These are phyloP conservation scores for Chimonanthus praecox DNA, from an alignment of 164 flowering plant genomes.

Conservation along the genomic window DNA sequence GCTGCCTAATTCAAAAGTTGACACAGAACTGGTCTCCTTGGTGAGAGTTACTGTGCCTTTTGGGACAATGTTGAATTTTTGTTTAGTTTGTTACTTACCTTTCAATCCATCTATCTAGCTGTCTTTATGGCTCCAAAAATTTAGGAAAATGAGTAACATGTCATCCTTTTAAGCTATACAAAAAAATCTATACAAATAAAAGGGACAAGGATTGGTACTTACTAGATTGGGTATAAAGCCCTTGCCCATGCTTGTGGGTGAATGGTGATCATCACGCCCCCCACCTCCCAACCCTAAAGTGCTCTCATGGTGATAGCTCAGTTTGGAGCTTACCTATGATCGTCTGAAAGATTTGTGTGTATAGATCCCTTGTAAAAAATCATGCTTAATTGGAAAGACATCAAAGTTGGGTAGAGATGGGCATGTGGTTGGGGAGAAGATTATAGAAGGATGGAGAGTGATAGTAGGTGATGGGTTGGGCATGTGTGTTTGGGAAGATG, in stretches of 20 bases:
- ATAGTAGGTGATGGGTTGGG: too few relatives aligned
- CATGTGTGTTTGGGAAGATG: too few relatives aligned
- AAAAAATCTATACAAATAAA: background rate
- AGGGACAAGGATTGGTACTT: background rate
- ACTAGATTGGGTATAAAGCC: background rate
- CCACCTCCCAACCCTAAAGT: too few relatives aligned
- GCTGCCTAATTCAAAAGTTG: background rate
- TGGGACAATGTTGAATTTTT: background rate
- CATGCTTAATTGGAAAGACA: too few relatives aligned
- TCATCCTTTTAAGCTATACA: background rate
- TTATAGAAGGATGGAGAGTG: too few relatives aligned
- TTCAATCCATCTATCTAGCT: background rate
- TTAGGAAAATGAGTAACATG: background rate
- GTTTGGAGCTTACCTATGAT: too few relatives aligned
- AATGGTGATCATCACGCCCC: too few relatives aligned
- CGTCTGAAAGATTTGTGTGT: too few relatives aligned
- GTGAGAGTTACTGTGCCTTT: background rate
- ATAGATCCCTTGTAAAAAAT: too few relatives aligned
- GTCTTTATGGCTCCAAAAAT: background rate
- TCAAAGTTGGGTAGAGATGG: too few relatives aligned
- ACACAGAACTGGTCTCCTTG: background rate
- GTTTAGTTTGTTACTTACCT: background rate
- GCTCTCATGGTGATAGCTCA: too few relatives aligned
- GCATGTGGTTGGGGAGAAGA: too few relatives aligned
- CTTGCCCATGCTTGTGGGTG: background rate